Conservation (phyloP, 345 rosid species). For the Nasturtium officinale region DNA sequence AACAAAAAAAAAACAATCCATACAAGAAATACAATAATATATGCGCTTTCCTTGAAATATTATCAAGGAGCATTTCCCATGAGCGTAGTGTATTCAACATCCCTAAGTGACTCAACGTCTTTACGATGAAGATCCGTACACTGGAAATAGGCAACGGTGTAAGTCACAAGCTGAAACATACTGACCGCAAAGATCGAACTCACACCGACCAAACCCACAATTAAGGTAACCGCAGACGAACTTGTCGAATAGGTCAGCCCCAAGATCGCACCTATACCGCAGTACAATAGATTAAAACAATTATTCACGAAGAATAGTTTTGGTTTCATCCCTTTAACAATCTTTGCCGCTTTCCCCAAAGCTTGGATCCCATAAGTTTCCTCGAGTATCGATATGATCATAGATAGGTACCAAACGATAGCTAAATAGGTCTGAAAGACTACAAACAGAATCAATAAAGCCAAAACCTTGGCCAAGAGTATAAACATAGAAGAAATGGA, state of each 20-base stretch:
- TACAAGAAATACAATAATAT: neutral
- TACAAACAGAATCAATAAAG: constrained; percentile 11
- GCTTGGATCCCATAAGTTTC: constrained; percentile 56
- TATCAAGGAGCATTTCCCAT: constrained; percentile 25
- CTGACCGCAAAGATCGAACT: constrained; percentile 26
- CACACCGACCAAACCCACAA: constrained; percentile 38
- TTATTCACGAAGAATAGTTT: constrained; percentile 54
- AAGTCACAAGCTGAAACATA: constrained; percentile 48
- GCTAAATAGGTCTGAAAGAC: constrained; percentile 45
- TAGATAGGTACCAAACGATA: constrained; percentile 53
- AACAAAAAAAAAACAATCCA: neutral
- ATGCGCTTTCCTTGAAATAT: neutral
- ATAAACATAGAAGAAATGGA: too few species aligned
- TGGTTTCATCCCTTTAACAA: constrained; percentile 49
- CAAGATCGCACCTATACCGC: constrained; percentile 15
- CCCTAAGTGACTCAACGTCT: constrained; percentile 47
- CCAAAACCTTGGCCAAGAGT: neutral
- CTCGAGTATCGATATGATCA: constrained; percentile 62
- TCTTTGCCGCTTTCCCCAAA: constrained; percentile 58
- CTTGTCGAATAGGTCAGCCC: constrained; percentile 1
- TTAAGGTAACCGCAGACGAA: neutral
- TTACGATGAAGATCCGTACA: constrained; percentile 56
- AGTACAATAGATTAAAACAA: constrained; percentile 23
- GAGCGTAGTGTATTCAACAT: constrained; percentile 35
- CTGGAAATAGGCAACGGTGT: constrained; percentile 51